phyloP scores from a whole-genome alignment of 1,284 basidiomycete species.

The Stygiomarasmius scandens region DNA sequence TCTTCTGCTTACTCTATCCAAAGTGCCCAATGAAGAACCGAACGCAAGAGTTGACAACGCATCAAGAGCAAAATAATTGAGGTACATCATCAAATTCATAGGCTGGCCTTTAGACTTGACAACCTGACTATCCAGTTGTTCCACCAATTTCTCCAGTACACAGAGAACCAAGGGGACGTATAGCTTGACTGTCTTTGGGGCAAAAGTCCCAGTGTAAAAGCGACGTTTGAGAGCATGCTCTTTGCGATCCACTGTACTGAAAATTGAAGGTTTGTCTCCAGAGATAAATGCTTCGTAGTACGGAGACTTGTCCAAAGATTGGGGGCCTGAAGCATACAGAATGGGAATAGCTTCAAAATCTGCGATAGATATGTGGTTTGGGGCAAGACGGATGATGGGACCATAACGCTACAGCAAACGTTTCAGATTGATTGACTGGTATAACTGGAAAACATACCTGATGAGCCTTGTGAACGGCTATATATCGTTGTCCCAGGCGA shows the following conservation, averaged over 20 bases:
- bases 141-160: slow-evolving; percentile 36
- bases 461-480: slow-evolving; percentile 18
- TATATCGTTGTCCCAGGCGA: slow-evolving; percentile 15
- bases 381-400: slow-evolving; percentile 17
- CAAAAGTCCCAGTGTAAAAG: slow-evolving; percentile 64
- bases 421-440: not conserved
- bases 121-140: slow-evolving; percentile 31
- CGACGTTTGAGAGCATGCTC: slow-evolving; percentile 69
- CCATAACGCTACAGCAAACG: slow-evolving; percentile 13
- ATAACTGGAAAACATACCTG: slow-evolving; percentile 1
- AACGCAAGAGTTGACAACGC: slow-evolving; percentile 29
- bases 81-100: slow-evolving; percentile 1
- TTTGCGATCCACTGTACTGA: slow-evolving; percentile 39
- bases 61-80: slow-evolving; percentile 13
- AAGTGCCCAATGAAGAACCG: slow-evolving; percentile 42
- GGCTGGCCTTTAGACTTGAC: not conserved
- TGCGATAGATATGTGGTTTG: slow-evolving; percentile 15
- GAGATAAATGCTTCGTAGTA: slow-evolving; percentile 20
- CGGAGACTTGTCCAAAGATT: slow-evolving; percentile 16
- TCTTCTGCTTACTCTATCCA: slow-evolving; percentile 25
- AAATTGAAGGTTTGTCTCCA: slow-evolving; percentile 14
- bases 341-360: slow-evolving; percentile 12
- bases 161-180: slow-evolving; percentile 34
- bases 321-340: slow-evolving; percentile 19
- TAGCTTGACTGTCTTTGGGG: slow-evolving; percentile 40